These are phyloP conservation scores for Taiozyma sp. DNA, from an alignment of 1,139 yeast species.

Conservation along the genomic window DNA sequence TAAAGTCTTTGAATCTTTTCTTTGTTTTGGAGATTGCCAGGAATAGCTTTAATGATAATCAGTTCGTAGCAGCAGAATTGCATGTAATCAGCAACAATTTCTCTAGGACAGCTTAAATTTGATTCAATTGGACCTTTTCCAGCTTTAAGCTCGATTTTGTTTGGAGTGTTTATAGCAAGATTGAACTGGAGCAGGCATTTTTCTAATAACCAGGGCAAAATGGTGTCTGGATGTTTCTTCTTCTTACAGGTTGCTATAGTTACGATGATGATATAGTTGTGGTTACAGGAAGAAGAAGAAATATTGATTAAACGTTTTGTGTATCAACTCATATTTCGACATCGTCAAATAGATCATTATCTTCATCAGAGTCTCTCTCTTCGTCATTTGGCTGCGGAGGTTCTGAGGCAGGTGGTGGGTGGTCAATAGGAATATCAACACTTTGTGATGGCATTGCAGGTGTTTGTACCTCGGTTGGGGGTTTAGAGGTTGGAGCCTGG, in stretches of 20 bases:
- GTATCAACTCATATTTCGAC: neutral
- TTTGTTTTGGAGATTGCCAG: neutral
- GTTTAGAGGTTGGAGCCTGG: neutral
- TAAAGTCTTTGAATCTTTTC: neutral
- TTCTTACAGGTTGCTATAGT: neutral
- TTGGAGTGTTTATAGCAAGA: neutral
- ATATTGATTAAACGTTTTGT: neutral
- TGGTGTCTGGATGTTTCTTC: neutral
- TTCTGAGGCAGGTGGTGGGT: neutral
- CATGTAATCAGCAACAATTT: neutral
- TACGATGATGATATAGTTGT: neutral
- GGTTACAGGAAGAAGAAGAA: neutral
- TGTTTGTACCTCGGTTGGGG: neutral
- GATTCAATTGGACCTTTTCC: neutral
- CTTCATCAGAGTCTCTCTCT: neutral
- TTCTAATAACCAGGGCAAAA: neutral
- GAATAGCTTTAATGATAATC: neutral
- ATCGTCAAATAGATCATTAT: neutral
- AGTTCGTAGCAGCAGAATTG: neutral
- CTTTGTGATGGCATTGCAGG: neutral
- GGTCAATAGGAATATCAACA: neutral
- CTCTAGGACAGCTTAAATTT: neutral
- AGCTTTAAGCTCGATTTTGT: neutral
- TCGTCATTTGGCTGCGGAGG: neutral
- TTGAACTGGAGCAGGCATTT: neutral